These are phyloP conservation scores for Tolypocladium ovalisporum DNA, from an alignment of 2,329 filamentous ascomycete species.

Conservation along the genomic window DNA sequence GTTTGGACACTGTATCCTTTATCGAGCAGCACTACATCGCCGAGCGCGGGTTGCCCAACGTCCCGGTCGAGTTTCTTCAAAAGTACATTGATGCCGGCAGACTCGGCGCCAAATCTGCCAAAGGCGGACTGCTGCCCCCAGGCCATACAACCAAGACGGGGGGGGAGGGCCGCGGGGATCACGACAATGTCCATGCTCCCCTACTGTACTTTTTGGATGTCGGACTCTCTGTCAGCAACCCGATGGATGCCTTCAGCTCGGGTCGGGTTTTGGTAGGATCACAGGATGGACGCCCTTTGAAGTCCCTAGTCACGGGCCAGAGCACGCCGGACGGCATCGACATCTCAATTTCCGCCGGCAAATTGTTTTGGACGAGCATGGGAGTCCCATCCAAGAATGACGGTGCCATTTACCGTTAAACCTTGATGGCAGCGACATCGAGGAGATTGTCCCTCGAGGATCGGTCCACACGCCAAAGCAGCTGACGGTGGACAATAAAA, in stretches of 20 bases:
- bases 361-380: slow-evolving; percentile 42
- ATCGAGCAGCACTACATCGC: slow-evolving; percentile 42
- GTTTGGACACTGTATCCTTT: slow-evolving; percentile 40
- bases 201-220: slow-evolving; percentile 17
- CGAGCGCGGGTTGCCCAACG: slow-evolving; percentile 30
- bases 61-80: slow-evolving; percentile 33
- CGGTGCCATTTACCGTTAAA: slow-evolving; percentile 31
- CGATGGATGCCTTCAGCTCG: background rate
- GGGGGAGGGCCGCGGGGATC: background rate
- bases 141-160: background rate
- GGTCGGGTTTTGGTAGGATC: slow-evolving; percentile 9
- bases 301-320: slow-evolving; percentile 12
- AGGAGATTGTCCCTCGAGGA: slow-evolving; percentile 30
- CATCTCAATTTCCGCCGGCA: slow-evolving; percentile 16
- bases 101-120: slow-evolving; percentile 31
- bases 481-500: slow-evolving; percentile 18
- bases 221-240: slow-evolving; percentile 9
- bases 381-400: slow-evolving; percentile 26
- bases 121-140: slow-evolving; percentile 27
- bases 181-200: slow-evolving; percentile 2
- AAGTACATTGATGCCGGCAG: slow-evolving; percentile 33
- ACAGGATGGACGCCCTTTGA: slow-evolving; percentile 1
- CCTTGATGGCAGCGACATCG: slow-evolving; percentile 36
- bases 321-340: slow-evolving; percentile 33
- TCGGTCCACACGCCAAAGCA: slow-evolving; percentile 38